Percentiles rank a stretch among this genome's conserved stretches.
phyloP scores from a whole-genome alignment of 495 filamentous ascomycete genomes.

The Alectoria sarmentosa region DNA sequence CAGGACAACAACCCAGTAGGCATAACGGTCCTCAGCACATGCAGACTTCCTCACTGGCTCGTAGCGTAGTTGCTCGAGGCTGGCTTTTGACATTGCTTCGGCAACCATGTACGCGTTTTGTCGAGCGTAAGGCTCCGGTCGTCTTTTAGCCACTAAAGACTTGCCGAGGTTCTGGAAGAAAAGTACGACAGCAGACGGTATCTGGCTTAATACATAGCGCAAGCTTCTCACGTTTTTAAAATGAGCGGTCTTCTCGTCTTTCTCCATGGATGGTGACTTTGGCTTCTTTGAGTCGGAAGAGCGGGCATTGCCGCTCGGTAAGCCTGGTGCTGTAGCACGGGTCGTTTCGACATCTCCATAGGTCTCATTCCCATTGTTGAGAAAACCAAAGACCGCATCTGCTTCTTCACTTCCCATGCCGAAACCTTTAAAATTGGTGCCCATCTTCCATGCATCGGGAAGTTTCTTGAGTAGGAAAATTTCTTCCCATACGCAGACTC shows the following conservation, averaged over 20 bases:
- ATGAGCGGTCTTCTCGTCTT: conserved; percentile 43
- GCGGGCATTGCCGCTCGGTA: conserved; percentile 23
- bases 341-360: conserved; percentile 17
- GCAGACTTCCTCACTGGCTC: conserved; percentile 36
- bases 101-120: conserved; percentile 66
- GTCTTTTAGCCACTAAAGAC: conserved; percentile 63
- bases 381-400: conserved; percentile 33
- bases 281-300: conserved; percentile 31
- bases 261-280: conserved; percentile 34
- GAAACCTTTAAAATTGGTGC: conserved; percentile 46
- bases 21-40: conserved; percentile 48
- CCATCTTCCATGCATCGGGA: conserved; percentile 59
- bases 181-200: conserved; percentile 61
- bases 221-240: conserved; percentile 77
- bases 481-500: conserved; percentile 76
- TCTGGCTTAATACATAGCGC: conserved; percentile 65
- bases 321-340: conserved; percentile 15
- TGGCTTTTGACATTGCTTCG: conserved; percentile 65
- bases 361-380: conserved; percentile 5
- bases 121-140: conserved; percentile 53
- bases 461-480: conserved; percentile 61
- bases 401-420: conserved; percentile 41
- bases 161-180: conserved; percentile 80
- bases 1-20: conserved; percentile 75
- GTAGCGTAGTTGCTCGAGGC: conserved; percentile 58